Conservation (phyloP, 345 rosid genomes). For the Arabis hirsuta region DNA sequence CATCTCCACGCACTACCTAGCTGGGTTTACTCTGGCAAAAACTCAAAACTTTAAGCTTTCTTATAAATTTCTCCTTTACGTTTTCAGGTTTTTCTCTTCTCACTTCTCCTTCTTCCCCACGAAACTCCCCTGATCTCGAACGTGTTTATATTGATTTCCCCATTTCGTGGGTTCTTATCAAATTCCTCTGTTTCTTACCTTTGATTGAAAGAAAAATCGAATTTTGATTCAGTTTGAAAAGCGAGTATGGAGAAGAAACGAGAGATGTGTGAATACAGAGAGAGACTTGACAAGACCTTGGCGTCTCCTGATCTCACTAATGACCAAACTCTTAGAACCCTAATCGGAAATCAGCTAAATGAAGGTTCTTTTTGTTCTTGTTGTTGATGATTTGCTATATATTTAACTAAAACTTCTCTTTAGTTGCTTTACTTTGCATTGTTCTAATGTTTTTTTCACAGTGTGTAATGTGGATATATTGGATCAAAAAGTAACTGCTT, state of each 20-base stretch:
- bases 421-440: neutral
- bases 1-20: conserved; percentile 30
- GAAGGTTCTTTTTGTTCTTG: conserved; percentile 45
- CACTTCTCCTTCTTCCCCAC: neutral
- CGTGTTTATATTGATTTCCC: neutral
- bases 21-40: conserved; percentile 41
- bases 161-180: conserved; percentile 22
- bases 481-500: conserved; percentile 63
- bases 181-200: conserved; percentile 6
- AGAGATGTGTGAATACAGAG: conserved; percentile 67
- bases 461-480: conserved; percentile 57
- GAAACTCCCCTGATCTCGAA: conserved; percentile 9
- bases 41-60: conserved; percentile 11
- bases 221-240: conserved; percentile 32
- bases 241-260: conserved; percentile 58
- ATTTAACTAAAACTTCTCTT: neutral
- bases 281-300: conserved; percentile 73
- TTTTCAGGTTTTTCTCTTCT: conserved; percentile 12
- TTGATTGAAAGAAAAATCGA: neutral
- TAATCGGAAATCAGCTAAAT: conserved; percentile 64
- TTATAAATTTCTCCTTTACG: conserved; percentile 18
- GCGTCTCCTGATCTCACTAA: conserved; percentile 68
- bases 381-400: conserved; percentile 1
- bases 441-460: conserved; percentile 36
- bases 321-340: conserved; percentile 54